These are phyloP conservation scores for Suillus cothurnatus DNA, from an alignment of 768 basidiomycete species.

Conservation along the genomic window DNA sequence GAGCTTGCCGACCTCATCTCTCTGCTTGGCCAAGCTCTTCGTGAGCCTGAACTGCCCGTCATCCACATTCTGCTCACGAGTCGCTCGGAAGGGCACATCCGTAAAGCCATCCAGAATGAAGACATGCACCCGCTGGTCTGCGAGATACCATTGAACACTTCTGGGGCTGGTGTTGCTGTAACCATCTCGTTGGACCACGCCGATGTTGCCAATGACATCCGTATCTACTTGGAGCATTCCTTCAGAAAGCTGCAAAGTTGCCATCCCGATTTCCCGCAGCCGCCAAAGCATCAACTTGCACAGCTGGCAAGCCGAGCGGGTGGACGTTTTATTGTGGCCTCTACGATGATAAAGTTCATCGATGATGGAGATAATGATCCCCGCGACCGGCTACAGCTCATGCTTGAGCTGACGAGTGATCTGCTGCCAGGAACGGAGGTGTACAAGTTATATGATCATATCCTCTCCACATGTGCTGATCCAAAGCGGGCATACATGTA, in stretches of 20 bases:
- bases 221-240: background rate
- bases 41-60: background rate
- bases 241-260: background rate
- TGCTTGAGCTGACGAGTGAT: background rate
- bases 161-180: background rate
- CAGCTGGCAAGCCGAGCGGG: background rate
- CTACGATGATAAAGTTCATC: background rate
- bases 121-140: background rate
- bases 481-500: background rate
- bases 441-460: background rate
- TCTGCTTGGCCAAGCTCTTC: background rate
- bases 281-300: background rate
- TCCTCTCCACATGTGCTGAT: background rate
- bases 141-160: background rate
- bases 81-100: background rate
- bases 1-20: background rate
- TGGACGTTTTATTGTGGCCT: background rate
- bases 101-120: background rate
- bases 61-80: conserved; percentile 1
- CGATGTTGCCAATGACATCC: background rate
- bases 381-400: background rate
- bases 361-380: background rate
- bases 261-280: background rate
- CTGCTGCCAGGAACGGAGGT: background rate
- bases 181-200: background rate